Evolutionary conservation across 2,329 filamentous ascomycete species (phyloP).

Genomic region (Diaporthe citriasiana): DNA sequence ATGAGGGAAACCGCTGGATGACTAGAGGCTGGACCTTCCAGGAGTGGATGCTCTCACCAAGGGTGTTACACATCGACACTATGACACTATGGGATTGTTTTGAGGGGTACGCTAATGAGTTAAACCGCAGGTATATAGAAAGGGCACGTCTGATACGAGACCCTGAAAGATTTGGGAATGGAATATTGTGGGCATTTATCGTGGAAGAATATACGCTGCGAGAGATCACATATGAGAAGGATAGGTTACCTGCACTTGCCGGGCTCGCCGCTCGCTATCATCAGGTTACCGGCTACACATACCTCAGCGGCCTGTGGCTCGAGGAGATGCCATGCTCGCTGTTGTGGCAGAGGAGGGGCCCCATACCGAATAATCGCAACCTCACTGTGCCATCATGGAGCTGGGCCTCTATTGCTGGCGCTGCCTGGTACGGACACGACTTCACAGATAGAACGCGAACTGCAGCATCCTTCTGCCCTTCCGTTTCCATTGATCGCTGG

Average conservation of each 20-base stretch:
- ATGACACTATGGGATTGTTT: constrained; percentile 26
- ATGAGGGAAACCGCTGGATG: background rate
- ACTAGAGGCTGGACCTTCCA: background rate
- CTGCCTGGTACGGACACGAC: too few species aligned
- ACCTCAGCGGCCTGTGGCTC: background rate
- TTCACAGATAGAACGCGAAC: too few species aligned
- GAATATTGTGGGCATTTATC: background rate
- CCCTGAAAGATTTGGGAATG: background rate
- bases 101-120: background rate
- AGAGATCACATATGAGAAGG: background rate
- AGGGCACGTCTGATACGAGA: background rate
- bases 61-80: background rate
- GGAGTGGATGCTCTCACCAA: constrained; percentile 25
- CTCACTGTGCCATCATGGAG: too few species aligned
- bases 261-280: background rate
- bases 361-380: too few species aligned
- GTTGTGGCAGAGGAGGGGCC: background rate
- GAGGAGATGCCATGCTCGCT: background rate
- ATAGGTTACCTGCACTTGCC: background rate
- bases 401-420: too few species aligned
- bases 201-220: background rate
- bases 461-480: too few species aligned
- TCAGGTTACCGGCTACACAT: background rate
- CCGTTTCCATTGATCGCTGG: too few species aligned
- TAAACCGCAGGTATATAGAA: background rate